phyloP scores from a whole-genome alignment of 2,329 filamentous ascomycete genomes.

The Colletotrichum sp. region DNA sequence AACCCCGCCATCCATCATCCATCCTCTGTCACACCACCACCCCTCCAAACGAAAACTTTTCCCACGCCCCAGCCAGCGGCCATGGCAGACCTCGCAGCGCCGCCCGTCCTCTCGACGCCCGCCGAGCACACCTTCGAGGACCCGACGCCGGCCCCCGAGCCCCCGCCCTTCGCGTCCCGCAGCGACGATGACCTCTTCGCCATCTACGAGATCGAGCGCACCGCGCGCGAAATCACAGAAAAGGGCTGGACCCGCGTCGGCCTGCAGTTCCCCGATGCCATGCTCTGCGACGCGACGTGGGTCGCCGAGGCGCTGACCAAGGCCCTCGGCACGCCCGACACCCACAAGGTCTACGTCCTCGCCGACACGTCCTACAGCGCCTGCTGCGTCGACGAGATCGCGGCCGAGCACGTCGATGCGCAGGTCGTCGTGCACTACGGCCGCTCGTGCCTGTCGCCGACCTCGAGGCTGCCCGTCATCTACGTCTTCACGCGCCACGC shows the following conservation, averaged over 20 bases:
- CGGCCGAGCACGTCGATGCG: constrained; percentile 89
- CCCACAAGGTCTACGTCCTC: constrained; percentile 74
- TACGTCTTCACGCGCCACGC: constrained; percentile 84
- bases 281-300: constrained; percentile 84
- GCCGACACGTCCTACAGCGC: constrained; percentile 97
- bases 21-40: neutral
- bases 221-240: constrained; percentile 74
- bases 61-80: neutral
- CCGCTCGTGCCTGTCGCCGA: constrained; percentile 88
- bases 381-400: constrained; percentile 96
- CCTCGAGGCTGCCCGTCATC: constrained; percentile 83
- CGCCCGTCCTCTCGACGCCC: constrained; percentile 69
- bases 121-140: constrained; percentile 64
- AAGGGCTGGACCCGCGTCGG: constrained; percentile 79
- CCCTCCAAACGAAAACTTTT: neutral
- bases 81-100: constrained; percentile 46
- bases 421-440: constrained; percentile 96
- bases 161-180: constrained; percentile 31
- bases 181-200: constrained; percentile 73
- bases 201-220: constrained; percentile 86
- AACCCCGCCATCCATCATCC: neutral
- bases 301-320: constrained; percentile 69
- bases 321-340: constrained; percentile 32
- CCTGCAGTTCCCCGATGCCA: constrained; percentile 93
- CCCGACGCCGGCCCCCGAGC: constrained; percentile 39